These are phyloP conservation scores for Cochlearia excelsa DNA, from an alignment of 345 rosid species.

Conservation along the genomic window DNA sequence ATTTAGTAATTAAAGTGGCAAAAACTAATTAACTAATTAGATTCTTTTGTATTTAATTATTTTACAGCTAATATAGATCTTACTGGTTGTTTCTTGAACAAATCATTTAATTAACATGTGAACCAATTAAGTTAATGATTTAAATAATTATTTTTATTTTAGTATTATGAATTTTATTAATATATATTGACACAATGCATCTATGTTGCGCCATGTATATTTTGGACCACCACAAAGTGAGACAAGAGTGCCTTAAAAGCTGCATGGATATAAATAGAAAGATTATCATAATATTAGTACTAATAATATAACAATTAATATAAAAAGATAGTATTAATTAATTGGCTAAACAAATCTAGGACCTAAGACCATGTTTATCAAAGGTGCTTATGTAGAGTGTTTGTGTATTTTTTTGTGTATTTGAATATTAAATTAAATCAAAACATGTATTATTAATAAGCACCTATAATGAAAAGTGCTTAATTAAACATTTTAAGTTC, in stretches of 20 bases:
- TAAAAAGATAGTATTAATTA: neutral
- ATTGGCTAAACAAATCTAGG: slow-evolving; percentile 23
- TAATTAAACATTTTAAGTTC: no score
- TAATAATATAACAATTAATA: neutral
- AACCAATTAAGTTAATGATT: slow-evolving; percentile 11
- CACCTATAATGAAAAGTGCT: no score
- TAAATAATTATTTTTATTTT: neutral
- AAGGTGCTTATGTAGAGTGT: neutral
- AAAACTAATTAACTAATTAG: no score
- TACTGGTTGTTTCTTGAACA: slow-evolving; percentile 26
- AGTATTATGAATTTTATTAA: neutral
- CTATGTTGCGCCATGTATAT: slow-evolving; percentile 31
- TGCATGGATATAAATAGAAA: slow-evolving; percentile 24
- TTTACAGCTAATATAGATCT: slow-evolving; percentile 19
- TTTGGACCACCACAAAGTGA: slow-evolving; percentile 30
- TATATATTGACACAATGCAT: slow-evolving; percentile 18
- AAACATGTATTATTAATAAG: no score
- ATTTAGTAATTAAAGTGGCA: slow-evolving; percentile 4
- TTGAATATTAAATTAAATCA: no score
- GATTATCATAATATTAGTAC: slow-evolving; percentile 4
- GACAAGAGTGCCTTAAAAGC: slow-evolving; percentile 27
- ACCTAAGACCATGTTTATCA: no score
- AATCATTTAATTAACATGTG: neutral
- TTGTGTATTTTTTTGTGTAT: no score
- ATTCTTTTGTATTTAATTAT: neutral